Evolutionary conservation across 2,329 filamentous ascomycete genomes (phyloP), one percentile per base, ranked within the genome.

Genomic region (Arthrinium phaeospermum): DNA sequence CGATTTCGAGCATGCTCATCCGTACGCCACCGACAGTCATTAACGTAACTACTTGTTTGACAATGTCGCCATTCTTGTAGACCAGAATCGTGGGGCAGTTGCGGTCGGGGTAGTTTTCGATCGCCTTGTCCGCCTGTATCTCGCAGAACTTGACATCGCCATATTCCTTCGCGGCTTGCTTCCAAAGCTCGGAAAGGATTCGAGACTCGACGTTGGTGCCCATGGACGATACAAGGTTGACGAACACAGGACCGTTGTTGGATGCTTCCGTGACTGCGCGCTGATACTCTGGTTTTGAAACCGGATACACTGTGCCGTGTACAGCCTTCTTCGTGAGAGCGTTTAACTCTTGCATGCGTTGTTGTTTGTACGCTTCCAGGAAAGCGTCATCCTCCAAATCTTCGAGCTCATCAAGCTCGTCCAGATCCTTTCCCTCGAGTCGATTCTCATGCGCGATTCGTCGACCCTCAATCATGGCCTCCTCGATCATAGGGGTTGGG

Each of bases 81-180:
- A 98, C 90, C 74, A 99, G 81, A 47, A 99, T 94, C 0, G 96
- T 99, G 1, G 96, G 96, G 72, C 95, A 98, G 81, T 99, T 99
- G 72, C 90, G 89, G 78, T 98, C 96, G 1, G 96, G 96, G 82
- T 99, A 99, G 53, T 94, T 94, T 81, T 98, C 96, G 77, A 99
- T 98, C 72, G 96, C 98, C 84, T 98, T 91, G 79, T 94, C 92
- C 8, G 92, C 96, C 77, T 92, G 90, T 77, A 99, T 98, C 84
- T 98, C 94, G 82, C 96, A 98, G 83, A 99, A 99, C 84, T 99
- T 99, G 82, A 99, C 86, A 75, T 99, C 96, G 27, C 95, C 94
- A 79, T 95, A 99, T 79, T 96, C 94, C 73, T 83, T 85, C 0
- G 96, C 96, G 53, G 96, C 88, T 79, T 95, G 91, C 47, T 92